Evolutionary conservation across 164 flowering plant species (phyloP).

Genomic region (Umbilicus rupestris): DNA sequence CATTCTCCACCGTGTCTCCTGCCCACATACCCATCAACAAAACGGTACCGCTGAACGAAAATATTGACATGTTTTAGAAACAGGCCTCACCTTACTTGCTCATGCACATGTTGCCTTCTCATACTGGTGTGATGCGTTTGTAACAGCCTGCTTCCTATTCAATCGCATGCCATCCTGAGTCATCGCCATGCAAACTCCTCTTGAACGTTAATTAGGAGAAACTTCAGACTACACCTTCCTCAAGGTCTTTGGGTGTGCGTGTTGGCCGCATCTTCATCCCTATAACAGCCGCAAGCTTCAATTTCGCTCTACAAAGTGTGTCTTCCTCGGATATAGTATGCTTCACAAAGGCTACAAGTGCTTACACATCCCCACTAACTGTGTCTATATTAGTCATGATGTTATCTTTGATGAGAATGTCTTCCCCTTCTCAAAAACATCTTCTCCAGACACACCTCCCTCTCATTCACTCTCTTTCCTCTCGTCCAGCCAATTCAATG

Average conservation of each 20-base stretch:
- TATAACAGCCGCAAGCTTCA: neutral
- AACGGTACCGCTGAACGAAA: neutral
- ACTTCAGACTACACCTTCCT: neutral
- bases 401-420: neutral
- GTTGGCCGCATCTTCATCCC: neutral
- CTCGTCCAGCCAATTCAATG: too few relatives aligned
- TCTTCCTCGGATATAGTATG: neutral
- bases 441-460: neutral
- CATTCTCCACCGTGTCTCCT: conserved; percentile 3
- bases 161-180: conserved; percentile 5
- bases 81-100: conserved; percentile 5
- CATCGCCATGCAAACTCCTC: neutral
- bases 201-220: neutral
- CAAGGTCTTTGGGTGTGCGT: neutral
- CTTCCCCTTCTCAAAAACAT: neutral
- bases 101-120: neutral
- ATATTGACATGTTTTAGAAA: conserved; percentile 1
- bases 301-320: neutral
- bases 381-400: neutral
- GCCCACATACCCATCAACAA: conserved; percentile 7
- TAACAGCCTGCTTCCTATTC: neutral
- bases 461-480: too few relatives aligned
- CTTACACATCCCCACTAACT: neutral
- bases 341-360: neutral
- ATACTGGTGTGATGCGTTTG: conserved; percentile 9